Evolutionary conservation across 208 protist species (phyloP), one percentile per base, ranked within the genome.

Genomic region (Blastocrithidia nonstop): DNA sequence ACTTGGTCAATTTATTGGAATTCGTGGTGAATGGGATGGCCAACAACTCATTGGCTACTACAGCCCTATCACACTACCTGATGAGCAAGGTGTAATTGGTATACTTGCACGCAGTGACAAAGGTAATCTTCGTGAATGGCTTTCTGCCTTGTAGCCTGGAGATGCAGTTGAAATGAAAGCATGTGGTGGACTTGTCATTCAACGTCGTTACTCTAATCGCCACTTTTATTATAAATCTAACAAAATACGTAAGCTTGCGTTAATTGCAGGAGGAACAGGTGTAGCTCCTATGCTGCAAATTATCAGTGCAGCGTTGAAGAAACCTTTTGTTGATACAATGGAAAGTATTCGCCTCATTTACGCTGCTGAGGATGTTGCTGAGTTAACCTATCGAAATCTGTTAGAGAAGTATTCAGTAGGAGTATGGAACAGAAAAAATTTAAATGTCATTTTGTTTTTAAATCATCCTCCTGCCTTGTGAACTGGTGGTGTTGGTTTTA

Each of bases 201-300:
- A 16, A 3, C 6, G n/a, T n/a, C n/a, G n/a, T n/a, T n/a, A n/a
- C n/a, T n/a, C n/a, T n/a, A n/a, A n/a, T n/a, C n/a, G n/a, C n/a
- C n/a, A n/a, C n/a, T n/a, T n/a, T n/a, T n/a, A n/a, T n/a, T n/a
- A n/a, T n/a, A n/a, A n/a, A n/a, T n/a, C n/a, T n/a, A n/a, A n/a
- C n/a, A n/a, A n/a, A n/a, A n/a, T 35, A n/a, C 29, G 29, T n/a
- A 16, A 24, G 17, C 40, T 45, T 3, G 2, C 17, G 4, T 3
- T 28, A n/a, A 38, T 45, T 24, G 23, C 17, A 15, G 6, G 23
- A 4, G 40, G 55, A 54, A 84, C 79, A 1, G 82, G 91, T 47
- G 90, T 95, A 53, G 91, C 87, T 6, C 91, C 91, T 6, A 90
- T 93, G 78, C 54, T 94, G 48, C 91, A 96, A 72, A 68, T 96